Conservation (phyloP, 139 green algal genomes). For the Chlamydomonas sphaeroides region DNA sequence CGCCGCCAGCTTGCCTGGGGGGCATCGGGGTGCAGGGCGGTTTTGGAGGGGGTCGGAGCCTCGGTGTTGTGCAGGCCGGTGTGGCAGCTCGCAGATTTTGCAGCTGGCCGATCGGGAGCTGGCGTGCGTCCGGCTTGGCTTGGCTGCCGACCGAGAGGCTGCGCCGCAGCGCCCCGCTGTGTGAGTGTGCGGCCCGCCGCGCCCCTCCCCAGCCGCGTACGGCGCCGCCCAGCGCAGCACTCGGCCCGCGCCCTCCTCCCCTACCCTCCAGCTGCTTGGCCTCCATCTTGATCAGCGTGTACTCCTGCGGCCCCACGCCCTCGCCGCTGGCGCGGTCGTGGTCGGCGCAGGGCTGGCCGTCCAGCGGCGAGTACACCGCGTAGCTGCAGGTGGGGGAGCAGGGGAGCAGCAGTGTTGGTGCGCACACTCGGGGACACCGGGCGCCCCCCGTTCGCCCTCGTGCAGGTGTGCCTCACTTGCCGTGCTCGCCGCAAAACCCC, state of each 20-base stretch:
- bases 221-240: too few relatives aligned
- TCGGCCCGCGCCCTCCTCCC: background rate
- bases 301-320: conserved; percentile 95
- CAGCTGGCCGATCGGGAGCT: too few relatives aligned
- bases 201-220: too few relatives aligned
- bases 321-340: conserved; percentile 95
- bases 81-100: too few relatives aligned
- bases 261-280: conserved; percentile 80
- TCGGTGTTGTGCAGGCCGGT: background rate
- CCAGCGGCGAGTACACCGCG: conserved; percentile 94
- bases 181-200: too few relatives aligned
- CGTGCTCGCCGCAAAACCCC: too few relatives aligned
- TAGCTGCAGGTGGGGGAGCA: conserved; percentile 59
- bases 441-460: too few relatives aligned
- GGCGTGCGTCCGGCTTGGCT: too few relatives aligned
- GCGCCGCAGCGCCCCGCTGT: too few relatives aligned
- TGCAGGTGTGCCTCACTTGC: too few relatives aligned
- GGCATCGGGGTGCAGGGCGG: background rate
- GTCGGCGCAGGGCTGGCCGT: conserved; percentile 96
- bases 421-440: too few relatives aligned
- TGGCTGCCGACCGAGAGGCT: too few relatives aligned
- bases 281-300: conserved; percentile 98
- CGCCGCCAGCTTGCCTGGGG: conserved; percentile 77
- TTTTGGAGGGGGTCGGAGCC: background rate
- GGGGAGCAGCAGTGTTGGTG: background rate